Evolutionary conservation across 73 alveolate genomes (phyloP), one percentile per base, ranked within the genome.

Genomic region (Halteria grandinella): DNA sequence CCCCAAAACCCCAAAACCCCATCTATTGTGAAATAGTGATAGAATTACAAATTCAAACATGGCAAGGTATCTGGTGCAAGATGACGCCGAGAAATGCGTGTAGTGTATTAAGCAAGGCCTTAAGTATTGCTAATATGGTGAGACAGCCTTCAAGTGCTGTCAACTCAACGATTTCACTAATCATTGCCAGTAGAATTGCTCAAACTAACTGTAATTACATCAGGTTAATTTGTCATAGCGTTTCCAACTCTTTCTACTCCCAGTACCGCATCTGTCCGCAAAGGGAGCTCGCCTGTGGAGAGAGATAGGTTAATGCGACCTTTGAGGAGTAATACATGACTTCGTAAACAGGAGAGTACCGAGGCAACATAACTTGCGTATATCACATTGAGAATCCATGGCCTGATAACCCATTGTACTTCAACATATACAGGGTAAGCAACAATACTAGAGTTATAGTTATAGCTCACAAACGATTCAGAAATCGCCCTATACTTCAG

Each of bases 241-340:
- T 7, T 2, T 45, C 57, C 15, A 66, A 66, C 45, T 66, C 80
- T 6, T 15, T 66, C 12, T 66, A 66, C 21, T 66, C 80, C 15
- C 29, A 66, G 34, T 66, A 66, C 36, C 66, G 80, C 29, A 66
- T 66, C 3, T 66, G 80, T 25, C 80, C 80, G 0, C 45, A 66
- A 27, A 66, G 80, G 47, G 80, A 45, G 23, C 17, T 21, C n/a
- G 80, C 80, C 18, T 66, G 80, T 45, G 69, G 80, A n/a, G 54
- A 66, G 21, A 41, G 80, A 44, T 44, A 44, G 20, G 6, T 66
- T 2, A 66, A 44, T 66, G 80, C 66, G 12, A 12, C 64, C 1
- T 21, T 25, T 45, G 80, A 66, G n/a, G 80, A 66, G 41, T 28
- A 66, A 31, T 66, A 5, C 31, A 66, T 66, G 52, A 44, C 66